Percentiles rank a stretch among this genome's conserved stretches.
phyloP scores from a whole-genome alignment of 2,329 filamentous ascomycete species.

The Chrysosporium keratinophilum region DNA sequence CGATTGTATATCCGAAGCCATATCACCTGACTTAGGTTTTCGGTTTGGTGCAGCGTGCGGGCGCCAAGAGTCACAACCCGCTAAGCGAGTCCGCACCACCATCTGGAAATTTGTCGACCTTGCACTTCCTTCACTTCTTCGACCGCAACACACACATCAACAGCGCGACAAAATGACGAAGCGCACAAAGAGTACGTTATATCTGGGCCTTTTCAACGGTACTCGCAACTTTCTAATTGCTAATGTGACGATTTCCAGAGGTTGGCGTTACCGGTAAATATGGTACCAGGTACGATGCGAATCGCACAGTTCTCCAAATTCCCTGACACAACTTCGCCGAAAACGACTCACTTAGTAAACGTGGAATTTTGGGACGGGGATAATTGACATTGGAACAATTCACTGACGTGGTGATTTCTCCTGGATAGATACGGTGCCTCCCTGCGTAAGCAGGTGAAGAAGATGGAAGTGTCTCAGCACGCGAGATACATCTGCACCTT shows the following conservation, averaged over 20 bases:
- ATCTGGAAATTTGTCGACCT: constrained; percentile 11
- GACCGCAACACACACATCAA: constrained; percentile 15
- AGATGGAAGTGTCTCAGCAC: constrained; percentile 99
- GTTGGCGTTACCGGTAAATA: constrained; percentile 99
- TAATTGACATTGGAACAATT: constrained; percentile 1
- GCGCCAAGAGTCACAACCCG: constrained; percentile 10
- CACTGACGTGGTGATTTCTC: not conserved
- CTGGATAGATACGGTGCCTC: constrained; percentile 86
- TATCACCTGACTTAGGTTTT: constrained; percentile 1
- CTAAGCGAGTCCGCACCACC: constrained; percentile 19
- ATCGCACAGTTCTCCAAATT: constrained; percentile 2
- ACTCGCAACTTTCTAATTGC: constrained; percentile 13
- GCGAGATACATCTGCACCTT: constrained; percentile 96
- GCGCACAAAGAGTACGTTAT: constrained; percentile 66
- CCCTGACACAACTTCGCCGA: constrained; percentile 4
- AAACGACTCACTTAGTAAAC: not conserved
- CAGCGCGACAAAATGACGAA: constrained; percentile 68
- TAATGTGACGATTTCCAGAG: constrained; percentile 42
- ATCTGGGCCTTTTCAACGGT: constrained; percentile 4
- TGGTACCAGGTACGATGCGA: constrained; percentile 70
- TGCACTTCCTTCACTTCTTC: constrained; percentile 13
- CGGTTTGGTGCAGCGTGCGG: not conserved
- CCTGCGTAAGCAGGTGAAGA: constrained; percentile 98
- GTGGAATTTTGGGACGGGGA: not conserved
- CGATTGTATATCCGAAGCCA: not conserved